Conservation (phyloP, 768 basidiomycete genomes). For the Phlebiopsis flavidoalba region DNA sequence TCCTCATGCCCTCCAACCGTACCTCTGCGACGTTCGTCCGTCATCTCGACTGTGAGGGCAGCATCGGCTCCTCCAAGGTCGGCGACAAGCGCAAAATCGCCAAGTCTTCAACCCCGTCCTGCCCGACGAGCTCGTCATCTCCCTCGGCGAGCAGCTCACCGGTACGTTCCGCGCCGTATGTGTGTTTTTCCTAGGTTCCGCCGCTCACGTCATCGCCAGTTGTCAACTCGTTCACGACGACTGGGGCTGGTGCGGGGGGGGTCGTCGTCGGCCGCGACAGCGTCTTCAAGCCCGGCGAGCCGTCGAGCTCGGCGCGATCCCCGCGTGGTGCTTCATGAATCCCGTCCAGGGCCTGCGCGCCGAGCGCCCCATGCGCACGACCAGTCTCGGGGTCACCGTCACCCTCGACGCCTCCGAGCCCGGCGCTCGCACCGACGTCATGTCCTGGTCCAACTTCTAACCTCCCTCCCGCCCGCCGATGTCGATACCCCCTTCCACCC, state of each 20-base stretch:
- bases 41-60: not conserved
- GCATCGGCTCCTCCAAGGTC: not conserved
- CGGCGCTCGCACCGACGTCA: conserved; percentile 40
- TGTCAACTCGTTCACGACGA: conserved; percentile 61
- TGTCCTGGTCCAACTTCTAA: conserved; percentile 72
- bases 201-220: conserved; percentile 4
- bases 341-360: conserved; percentile 53
- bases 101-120: conserved; percentile 66
- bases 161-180: conserved; percentile 35
- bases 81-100: conserved; percentile 46
- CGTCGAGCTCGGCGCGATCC: conserved; percentile 66
- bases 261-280: conserved; percentile 56
- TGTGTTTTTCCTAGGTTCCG: not conserved
- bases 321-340: conserved; percentile 73
- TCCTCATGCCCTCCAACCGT: conserved; percentile 13
- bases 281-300: conserved; percentile 30
- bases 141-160: conserved; percentile 53
- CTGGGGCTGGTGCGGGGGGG: too few species aligned
- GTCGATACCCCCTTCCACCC: not conserved
- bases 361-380: conserved; percentile 59
- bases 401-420: conserved; percentile 36
- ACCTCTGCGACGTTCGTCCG: conserved; percentile 13
- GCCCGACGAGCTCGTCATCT: conserved; percentile 65
- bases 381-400: conserved; percentile 60
- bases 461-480: not conserved